Evolutionary conservation across 148 eudicot genomes (phyloP).

Genomic region (Pouteria glomerata): DNA sequence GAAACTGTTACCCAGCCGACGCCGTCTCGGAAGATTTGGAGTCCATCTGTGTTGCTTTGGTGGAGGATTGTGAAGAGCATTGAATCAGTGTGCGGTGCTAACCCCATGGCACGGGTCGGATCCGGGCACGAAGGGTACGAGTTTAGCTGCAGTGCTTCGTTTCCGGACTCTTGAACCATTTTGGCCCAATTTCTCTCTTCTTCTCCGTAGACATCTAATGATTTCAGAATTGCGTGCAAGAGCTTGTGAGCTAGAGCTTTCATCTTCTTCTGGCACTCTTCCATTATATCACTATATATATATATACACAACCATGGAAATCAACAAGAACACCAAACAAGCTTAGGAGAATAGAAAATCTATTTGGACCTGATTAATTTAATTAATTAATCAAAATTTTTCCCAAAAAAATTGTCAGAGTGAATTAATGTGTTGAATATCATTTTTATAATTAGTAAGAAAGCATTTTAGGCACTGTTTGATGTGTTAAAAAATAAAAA

Average conservation of each 20-base stretch:
- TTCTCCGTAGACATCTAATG: conserved; percentile 32
- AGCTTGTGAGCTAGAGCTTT: conserved; percentile 39
- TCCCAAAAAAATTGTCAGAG: too few relatives aligned
- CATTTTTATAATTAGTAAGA: too few relatives aligned
- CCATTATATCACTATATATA: conserved; percentile 45
- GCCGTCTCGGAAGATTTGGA: conserved; percentile 43
- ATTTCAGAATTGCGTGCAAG: conserved; percentile 30
- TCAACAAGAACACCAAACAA: not conserved
- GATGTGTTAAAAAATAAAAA: too few relatives aligned
- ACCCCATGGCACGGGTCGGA: conserved; percentile 49
- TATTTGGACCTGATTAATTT: too few relatives aligned
- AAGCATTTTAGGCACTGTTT: too few relatives aligned
- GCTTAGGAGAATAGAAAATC: too few relatives aligned
- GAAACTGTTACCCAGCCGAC: conserved; percentile 47
- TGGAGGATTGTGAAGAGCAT: conserved; percentile 58
- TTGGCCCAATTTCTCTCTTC: conserved; percentile 17
- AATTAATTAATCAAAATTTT: too few relatives aligned
- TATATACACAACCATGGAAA: not conserved
- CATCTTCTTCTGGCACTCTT: conserved; percentile 44
- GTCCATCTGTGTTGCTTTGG: conserved; percentile 46
- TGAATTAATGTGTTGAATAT: too few relatives aligned
- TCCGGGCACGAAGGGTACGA: conserved; percentile 70
- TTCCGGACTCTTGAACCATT: conserved; percentile 10
- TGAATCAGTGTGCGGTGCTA: conserved; percentile 72
- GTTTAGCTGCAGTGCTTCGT: conserved; percentile 53